Evolutionary conservation across 2,329 filamentous ascomycete genomes (phyloP).

Genomic region (Pseudogymnoascus sp.): DNA sequence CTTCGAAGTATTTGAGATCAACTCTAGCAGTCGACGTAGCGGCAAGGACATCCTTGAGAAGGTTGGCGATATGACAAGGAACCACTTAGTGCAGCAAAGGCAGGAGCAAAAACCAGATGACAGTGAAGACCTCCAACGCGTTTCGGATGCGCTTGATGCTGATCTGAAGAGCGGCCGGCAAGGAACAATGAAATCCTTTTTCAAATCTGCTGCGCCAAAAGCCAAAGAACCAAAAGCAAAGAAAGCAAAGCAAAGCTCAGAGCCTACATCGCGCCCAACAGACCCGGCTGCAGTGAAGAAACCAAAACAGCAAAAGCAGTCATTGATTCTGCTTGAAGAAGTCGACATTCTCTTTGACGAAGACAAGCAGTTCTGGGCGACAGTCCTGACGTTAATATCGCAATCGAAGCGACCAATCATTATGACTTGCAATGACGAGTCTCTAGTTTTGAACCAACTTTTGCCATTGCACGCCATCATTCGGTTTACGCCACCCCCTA

Average conservation of each 20-base stretch:
- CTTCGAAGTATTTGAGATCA: constrained; percentile 94
- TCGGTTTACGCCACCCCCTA: constrained; percentile 59
- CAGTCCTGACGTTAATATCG: constrained; percentile 63
- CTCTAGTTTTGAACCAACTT: constrained; percentile 62
- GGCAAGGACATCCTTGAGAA: constrained; percentile 85
- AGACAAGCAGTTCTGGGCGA: constrained; percentile 90
- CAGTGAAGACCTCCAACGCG: constrained; percentile 28
- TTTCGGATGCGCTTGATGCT: constrained; percentile 39
- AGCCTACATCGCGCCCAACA: not conserved
- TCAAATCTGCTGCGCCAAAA: constrained; percentile 45
- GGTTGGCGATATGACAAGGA: constrained; percentile 93
- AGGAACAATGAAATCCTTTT: constrained; percentile 72
- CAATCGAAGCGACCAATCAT: constrained; percentile 88
- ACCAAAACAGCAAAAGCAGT: constrained; percentile 65
- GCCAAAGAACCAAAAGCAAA: constrained; percentile 25
- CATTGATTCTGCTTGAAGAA: constrained; percentile 87
- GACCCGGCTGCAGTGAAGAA: constrained; percentile 14
- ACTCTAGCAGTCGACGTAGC: constrained; percentile 70
- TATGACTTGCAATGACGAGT: constrained; percentile 90
- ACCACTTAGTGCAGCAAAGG: constrained; percentile 70
- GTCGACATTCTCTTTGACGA: constrained; percentile 91
- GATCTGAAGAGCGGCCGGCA: constrained; percentile 63
- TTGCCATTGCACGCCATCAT: constrained; percentile 81
- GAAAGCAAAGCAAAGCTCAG: constrained; percentile 15
- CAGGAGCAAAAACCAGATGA: constrained; percentile 29